A percentile compares a stretch with the other conserved stretches of the same genome.
phyloP scores from a whole-genome alignment of 2,329 filamentous ascomycete species.

The Penicillium sp. region DNA sequence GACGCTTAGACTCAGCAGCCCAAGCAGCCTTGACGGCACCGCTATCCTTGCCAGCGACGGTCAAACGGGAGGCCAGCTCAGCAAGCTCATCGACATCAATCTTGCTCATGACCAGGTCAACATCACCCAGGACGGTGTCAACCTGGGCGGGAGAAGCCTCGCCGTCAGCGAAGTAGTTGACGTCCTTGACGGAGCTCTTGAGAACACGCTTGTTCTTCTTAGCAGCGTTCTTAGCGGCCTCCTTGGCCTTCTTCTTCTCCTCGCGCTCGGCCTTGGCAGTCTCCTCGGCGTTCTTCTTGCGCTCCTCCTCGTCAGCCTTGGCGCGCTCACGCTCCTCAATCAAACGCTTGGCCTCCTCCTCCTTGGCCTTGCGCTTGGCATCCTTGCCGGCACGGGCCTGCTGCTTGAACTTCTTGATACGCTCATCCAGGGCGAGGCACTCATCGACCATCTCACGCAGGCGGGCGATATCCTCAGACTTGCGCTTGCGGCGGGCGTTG shows the following conservation, averaged over 20 bases:
- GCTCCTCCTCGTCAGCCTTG: constrained; percentile 82
- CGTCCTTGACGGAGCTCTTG: constrained; percentile 92
- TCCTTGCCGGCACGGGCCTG: constrained; percentile 93
- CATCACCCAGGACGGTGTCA: constrained; percentile 80
- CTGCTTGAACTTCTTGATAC: constrained; percentile 96
- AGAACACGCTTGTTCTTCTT: constrained; percentile 99
- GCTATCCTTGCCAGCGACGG: constrained; percentile 74
- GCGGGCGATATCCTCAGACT: constrained; percentile 94
- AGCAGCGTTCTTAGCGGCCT: constrained; percentile 96
- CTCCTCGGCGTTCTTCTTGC: constrained; percentile 82
- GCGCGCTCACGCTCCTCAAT: constrained; percentile 83
- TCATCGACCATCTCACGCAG: constrained; percentile 91
- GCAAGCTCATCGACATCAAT: constrained; percentile 92
- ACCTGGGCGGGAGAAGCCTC: constrained; percentile 78
- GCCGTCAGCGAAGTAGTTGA: constrained; percentile 87
- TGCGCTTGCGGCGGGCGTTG: constrained; percentile 98
- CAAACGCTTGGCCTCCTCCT: constrained; percentile 86
- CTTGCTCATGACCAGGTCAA: constrained; percentile 85
- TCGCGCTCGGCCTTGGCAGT: constrained; percentile 84
- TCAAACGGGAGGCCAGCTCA: constrained; percentile 78
- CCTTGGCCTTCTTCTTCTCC: constrained; percentile 92
- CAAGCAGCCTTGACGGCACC: constrained; percentile 87
- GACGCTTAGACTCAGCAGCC: constrained; percentile 75
- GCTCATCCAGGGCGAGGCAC: constrained; percentile 81
- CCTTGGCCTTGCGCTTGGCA: constrained; percentile 88